Evolutionary conservation across 2,329 filamentous ascomycete species (phyloP), one percentile per base, ranked within the genome.

Genomic region (Trichoderma cornu-damae): DNA sequence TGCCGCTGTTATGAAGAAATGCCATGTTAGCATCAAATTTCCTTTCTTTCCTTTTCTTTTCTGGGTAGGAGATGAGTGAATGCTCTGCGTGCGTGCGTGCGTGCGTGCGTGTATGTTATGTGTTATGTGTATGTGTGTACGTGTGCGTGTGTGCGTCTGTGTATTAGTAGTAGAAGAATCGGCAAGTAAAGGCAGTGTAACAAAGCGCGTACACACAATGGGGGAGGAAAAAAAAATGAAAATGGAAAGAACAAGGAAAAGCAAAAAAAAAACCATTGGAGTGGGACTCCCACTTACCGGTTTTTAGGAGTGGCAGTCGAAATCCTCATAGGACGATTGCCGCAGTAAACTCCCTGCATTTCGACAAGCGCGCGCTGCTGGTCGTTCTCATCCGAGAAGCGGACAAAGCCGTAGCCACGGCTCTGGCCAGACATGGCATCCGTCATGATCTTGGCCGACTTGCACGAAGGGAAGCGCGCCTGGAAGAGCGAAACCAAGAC

Each of bases 391-490:
- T 96, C 90, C 52, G 90, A 90, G 78, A 99, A 99, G 64, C 94
- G 90, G 53, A 99, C 94, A 68, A 99, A 99, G 46, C 94, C 94
- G 69, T 99, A 99, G 57, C 94, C 94, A 62, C 94, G 91, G 62
- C 92, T 96, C 83, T 97, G 93, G 66, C 94, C 94, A 62, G 89
- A 96, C 76, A 97, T 94, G 61, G 94, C 93, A 69, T 99, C 94
- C 60, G 93, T 96, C 94, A 99, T 99, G 76, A 99, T 99, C 83
- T 99, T 99, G 69, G 94, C 94, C 35, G 91, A 96, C 80, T 97
- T 97, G 89, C 93, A 97, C 7, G 91, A 96, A 0, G 89, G 88
- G 80, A 96, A 99, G 61, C 93, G 90, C 69, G 86, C 88, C 77
- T 97, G 93, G 83, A 99, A 99, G 50, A 99, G 86, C 24, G 92